A percentile compares a stretch with the other conserved stretches of the same genome.
Evolutionary conservation across 768 basidiomycete species (phyloP).

Genomic region (Pisolithus sp.): DNA sequence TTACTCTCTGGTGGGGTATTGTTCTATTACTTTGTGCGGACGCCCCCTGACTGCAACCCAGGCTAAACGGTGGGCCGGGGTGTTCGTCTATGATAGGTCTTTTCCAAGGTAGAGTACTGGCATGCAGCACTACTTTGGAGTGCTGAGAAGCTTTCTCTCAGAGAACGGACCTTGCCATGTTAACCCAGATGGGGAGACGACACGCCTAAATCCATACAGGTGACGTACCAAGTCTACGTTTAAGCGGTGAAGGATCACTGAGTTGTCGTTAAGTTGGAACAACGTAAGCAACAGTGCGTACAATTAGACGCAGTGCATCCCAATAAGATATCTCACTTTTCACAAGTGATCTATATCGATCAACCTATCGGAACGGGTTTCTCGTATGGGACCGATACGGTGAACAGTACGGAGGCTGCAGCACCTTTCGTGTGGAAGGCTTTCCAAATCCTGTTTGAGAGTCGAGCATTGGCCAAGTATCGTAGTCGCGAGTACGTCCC

Average conservation of each 20-base stretch:
- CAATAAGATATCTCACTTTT: not conserved
- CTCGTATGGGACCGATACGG: conserved; percentile 49
- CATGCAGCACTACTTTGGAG: not conserved
- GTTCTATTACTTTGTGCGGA: not conserved
- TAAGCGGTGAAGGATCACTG: not conserved
- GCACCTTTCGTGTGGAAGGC: conserved; percentile 55
- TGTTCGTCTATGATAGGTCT: conserved; percentile 61
- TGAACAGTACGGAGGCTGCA: conserved; percentile 47
- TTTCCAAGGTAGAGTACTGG: conserved; percentile 42
- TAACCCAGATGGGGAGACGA: conserved; percentile 46
- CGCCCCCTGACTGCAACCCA: conserved; percentile 14
- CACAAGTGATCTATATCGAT: conserved; percentile 61
- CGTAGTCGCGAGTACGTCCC: conserved; percentile 44
- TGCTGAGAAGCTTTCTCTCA: conserved; percentile 11
- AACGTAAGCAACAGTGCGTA: conserved; percentile 56
- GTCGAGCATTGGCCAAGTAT: conserved; percentile 44
- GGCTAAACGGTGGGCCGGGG: conserved; percentile 57
- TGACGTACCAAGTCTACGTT: conserved; percentile 11
- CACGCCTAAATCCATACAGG: conserved; percentile 57
- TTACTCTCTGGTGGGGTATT: conserved; percentile 50
- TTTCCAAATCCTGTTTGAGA: conserved; percentile 60
- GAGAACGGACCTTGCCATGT: conserved; percentile 64
- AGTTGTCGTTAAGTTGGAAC: conserved; percentile 46
- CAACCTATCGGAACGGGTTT: conserved; percentile 65
- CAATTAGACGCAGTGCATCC: not conserved